Conservation (phyloP, 2,329 filamentous ascomycete genomes). For the Fusarium secorum region DNA sequence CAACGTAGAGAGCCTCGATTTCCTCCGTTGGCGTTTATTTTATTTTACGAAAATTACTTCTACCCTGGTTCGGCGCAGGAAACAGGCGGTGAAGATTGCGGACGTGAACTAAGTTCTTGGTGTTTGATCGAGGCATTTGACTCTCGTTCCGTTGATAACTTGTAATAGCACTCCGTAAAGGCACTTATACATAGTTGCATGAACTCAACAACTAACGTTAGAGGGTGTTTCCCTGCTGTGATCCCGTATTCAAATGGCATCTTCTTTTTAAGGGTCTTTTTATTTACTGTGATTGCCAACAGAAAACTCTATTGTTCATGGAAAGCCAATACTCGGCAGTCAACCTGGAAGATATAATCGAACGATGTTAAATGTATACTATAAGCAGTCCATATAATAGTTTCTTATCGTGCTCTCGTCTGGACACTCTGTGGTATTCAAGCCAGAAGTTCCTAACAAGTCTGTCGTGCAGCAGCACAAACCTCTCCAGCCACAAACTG, state of each 20-base stretch:
- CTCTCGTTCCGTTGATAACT: background rate
- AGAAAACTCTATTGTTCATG: slow-evolving; percentile 8
- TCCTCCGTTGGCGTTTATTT: slow-evolving; percentile 1
- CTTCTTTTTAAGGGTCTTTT: slow-evolving; percentile 16
- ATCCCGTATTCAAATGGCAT: background rate
- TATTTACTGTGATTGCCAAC: background rate
- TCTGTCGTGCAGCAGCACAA: background rate
- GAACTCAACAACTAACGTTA: background rate
- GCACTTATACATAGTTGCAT: background rate
- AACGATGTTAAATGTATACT: background rate
- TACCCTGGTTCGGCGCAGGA: background rate
- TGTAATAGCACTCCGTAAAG: background rate
- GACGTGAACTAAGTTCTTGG: background rate
- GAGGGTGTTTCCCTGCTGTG: slow-evolving; percentile 7
- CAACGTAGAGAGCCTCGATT: background rate
- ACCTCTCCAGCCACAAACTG: background rate
- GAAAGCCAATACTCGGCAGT: background rate
- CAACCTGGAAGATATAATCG: background rate
- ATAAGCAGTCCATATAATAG: background rate
- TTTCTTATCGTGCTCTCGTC: background rate
- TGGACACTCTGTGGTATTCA: background rate
- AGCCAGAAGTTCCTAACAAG: background rate
- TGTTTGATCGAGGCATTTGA: background rate
- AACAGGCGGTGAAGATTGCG: slow-evolving; percentile 10
- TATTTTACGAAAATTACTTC: background rate